phyloP scores from a whole-genome alignment of 2,329 filamentous ascomycete species.

The Talaromyces atroroseus region DNA sequence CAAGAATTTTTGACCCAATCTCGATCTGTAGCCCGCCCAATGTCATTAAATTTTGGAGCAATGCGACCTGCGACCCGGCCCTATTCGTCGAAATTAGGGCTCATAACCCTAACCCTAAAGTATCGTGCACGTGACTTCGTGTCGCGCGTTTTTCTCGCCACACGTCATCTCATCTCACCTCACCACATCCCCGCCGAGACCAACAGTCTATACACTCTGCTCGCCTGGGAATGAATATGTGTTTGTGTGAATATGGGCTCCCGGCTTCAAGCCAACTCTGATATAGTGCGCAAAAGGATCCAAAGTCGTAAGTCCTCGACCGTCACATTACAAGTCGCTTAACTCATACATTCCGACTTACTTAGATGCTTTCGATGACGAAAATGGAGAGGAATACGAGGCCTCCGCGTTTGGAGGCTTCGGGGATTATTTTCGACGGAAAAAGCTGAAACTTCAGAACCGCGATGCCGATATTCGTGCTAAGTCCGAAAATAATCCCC shows the following conservation, averaged over 20 bases:
- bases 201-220: not conserved
- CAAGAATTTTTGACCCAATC: too few relatives aligned
- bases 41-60: too few relatives aligned
- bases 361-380: slow-evolving; percentile 66
- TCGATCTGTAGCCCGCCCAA: too few relatives aligned
- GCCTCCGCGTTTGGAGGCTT: slow-evolving; percentile 85
- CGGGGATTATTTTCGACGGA: slow-evolving; percentile 84
- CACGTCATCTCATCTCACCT: slow-evolving; percentile 4
- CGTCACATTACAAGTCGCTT: slow-evolving; percentile 1
- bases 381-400: slow-evolving; percentile 86
- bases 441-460: slow-evolving; percentile 97
- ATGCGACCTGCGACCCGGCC: too few relatives aligned
- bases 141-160: slow-evolving; percentile 10
- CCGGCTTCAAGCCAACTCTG: slow-evolving; percentile 55
- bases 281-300: slow-evolving; percentile 57
- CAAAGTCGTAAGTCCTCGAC: slow-evolving; percentile 45
- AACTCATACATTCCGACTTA: not conserved
- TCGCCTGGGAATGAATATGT: slow-evolving; percentile 1
- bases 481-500: slow-evolving; percentile 62
- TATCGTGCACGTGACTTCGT: slow-evolving; percentile 7
- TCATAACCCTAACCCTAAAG: not conserved
- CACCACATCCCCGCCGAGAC: not conserved
- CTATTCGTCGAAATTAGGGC: too few relatives aligned
- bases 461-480: slow-evolving; percentile 76
- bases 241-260: slow-evolving; percentile 52